phyloP scores from a whole-genome alignment of 805 yeast species.

The Lipomyces sp. region DNA sequence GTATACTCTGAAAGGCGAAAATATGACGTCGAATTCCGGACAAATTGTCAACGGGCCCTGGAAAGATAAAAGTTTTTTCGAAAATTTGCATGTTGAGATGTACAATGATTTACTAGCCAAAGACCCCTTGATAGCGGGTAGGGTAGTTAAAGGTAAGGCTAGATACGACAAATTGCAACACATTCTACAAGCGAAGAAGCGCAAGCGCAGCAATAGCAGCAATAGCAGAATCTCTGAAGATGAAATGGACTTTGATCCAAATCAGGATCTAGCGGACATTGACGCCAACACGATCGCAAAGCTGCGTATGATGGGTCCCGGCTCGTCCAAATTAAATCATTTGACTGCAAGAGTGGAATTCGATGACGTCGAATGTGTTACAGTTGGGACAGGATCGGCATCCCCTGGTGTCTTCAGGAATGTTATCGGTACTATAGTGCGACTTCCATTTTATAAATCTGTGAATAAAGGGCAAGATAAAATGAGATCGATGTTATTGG shows the following conservation, averaged over 20 bases:
- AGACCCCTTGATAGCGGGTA: background rate
- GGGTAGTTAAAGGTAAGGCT: background rate
- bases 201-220: background rate
- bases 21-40: constrained; percentile 4
- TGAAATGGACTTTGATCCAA: background rate
- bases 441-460: constrained; percentile 54
- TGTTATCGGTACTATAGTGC: constrained; percentile 73
- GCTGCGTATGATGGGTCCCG: too few relatives aligned
- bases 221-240: background rate
- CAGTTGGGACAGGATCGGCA: constrained; percentile 92
- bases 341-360: background rate
- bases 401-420: constrained; percentile 81
- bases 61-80: constrained; percentile 1
- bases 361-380: constrained; percentile 54
- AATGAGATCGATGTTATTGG: constrained; percentile 53
- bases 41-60: constrained; percentile 1
- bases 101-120: background rate
- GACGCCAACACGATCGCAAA: too few relatives aligned
- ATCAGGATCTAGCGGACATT: background rate
- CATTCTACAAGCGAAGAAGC: background rate
- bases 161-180: background rate
- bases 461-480: background rate
- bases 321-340: too few relatives aligned
- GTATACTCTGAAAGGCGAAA: constrained; percentile 6
- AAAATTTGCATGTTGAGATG: constrained; percentile 1